Percentiles rank a stretch among this genome's conserved stretches.
phyloP scores from a whole-genome alignment of 257 asterid species.

The Primulina eburnea region DNA sequence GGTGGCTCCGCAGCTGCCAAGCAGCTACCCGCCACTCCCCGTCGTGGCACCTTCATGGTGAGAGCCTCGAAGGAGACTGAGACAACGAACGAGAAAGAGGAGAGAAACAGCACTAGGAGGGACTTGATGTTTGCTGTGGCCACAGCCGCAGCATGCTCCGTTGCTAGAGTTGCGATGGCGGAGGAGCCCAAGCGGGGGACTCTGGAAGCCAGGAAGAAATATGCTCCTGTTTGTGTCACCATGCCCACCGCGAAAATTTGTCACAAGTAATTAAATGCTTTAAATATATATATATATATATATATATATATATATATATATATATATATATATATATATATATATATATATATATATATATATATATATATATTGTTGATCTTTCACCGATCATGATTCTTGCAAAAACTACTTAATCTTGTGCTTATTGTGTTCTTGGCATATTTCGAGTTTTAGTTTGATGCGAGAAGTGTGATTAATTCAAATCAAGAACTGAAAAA shows the following conservation, averaged over 20 bases:
- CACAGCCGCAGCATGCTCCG: constrained; percentile 47
- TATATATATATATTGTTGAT: background rate
- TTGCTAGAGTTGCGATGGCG: constrained; percentile 52
- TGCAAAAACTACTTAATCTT: background rate
- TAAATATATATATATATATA: too few species aligned
- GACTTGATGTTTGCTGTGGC: constrained; percentile 56
- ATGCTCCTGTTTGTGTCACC: constrained; percentile 54
- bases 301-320: too few species aligned
- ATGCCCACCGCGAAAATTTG: background rate
- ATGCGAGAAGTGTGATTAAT: background rate
- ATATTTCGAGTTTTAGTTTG: background rate
- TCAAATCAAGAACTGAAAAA: background rate
- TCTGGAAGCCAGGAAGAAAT: constrained; percentile 62
- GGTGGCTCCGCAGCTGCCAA: constrained; percentile 40
- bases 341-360: too few species aligned
- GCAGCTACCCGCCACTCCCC: constrained; percentile 38
- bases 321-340: too few species aligned
- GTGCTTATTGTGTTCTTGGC: background rate
- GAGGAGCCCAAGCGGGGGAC: constrained; percentile 55
- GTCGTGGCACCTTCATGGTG: constrained; percentile 33
- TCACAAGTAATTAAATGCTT: background rate
- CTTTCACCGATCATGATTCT: background rate
- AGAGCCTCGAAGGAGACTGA: constrained; percentile 48
- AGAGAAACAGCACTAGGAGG: constrained; percentile 50
- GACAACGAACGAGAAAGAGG: constrained; percentile 24